Evolutionary conservation across 768 basidiomycete species (phyloP).

Genomic region (Tylopilus felleus): DNA sequence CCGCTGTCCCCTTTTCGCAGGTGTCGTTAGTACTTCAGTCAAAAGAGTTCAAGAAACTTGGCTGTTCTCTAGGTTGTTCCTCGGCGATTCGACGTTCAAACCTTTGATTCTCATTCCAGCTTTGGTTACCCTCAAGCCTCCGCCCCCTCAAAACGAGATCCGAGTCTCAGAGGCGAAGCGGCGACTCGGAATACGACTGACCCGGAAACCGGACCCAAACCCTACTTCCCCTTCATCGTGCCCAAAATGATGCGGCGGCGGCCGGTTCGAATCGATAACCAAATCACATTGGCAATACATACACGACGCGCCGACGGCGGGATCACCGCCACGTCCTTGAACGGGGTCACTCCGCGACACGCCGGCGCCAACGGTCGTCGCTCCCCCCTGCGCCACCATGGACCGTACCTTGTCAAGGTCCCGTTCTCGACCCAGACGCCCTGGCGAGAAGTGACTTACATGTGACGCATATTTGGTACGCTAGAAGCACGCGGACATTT

Average conservation of each 20-base stretch:
- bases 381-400: too few species aligned
- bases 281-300: background rate
- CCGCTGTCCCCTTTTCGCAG: background rate
- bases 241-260: too few species aligned
- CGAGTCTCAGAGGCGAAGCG: background rate
- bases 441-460: too few species aligned
- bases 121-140: background rate
- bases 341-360: background rate
- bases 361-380: background rate
- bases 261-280: background rate
- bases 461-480: background rate
- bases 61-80: background rate
- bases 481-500: background rate
- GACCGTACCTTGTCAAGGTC: too few species aligned
- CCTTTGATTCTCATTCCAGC: background rate
- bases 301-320: background rate
- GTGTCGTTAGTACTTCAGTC: too few species aligned
- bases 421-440: too few species aligned
- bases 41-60: background rate
- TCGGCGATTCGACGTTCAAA: background rate
- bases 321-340: too few species aligned
- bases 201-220: background rate
- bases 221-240: background rate
- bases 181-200: background rate
- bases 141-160: background rate